phyloP scores from a whole-genome alignment of 345 rosid genomes.

The Lagerstroemia speciosa region DNA sequence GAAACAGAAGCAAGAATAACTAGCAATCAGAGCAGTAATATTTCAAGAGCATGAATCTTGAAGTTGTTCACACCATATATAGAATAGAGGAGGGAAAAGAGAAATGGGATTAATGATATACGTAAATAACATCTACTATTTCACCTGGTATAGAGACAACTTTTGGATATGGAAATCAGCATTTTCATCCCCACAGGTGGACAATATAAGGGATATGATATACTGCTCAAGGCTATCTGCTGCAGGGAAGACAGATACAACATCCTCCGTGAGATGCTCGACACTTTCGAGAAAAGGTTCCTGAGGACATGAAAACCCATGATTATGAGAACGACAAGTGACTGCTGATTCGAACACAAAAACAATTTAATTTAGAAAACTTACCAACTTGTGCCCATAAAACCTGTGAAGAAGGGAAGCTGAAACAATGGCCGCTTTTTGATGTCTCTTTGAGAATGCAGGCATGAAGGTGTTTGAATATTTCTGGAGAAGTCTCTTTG shows the following conservation, averaged over 20 bases:
- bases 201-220: conserved; percentile 52
- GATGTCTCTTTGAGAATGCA: conserved; percentile 72
- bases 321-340: conserved; percentile 11
- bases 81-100: background rate
- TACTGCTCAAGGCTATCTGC: conserved; percentile 90
- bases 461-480: conserved; percentile 69
- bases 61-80: background rate
- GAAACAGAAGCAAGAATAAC: background rate
- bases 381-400: conserved; percentile 84
- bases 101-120: background rate
- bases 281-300: conserved; percentile 85
- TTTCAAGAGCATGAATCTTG: background rate
- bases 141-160: conserved; percentile 72
- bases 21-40: background rate
- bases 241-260: conserved; percentile 76
- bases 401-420: conserved; percentile 86
- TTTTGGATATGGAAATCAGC: conserved; percentile 55
- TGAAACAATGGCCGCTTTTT: conserved; percentile 59
- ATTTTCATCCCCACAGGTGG: conserved; percentile 52
- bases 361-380: conserved; percentile 14
- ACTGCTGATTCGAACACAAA: conserved; percentile 6
- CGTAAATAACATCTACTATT: conserved; percentile 4
- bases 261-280: conserved; percentile 90
- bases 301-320: conserved; percentile 30
- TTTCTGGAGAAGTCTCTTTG: conserved; percentile 59